phyloP scores from a whole-genome alignment of 345 rosid species.

The Cardamine chenopodiifolia region DNA sequence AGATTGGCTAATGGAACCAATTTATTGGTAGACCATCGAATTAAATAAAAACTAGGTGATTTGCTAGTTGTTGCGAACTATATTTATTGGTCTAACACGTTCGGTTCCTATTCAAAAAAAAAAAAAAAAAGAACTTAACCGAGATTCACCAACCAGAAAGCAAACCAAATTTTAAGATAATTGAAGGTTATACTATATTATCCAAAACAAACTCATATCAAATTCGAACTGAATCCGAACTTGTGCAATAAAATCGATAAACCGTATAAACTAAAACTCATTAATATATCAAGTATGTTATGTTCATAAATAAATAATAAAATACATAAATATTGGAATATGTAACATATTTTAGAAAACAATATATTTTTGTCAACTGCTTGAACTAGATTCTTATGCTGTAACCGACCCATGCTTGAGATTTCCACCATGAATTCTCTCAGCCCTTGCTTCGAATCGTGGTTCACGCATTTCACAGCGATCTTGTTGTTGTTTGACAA shows the following conservation, averaged over 20 bases:
- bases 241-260: neutral
- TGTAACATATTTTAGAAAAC: neutral
- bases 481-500: conserved; percentile 56
- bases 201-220: no score
- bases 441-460: conserved; percentile 84
- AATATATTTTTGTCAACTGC: no score
- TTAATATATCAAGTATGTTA: no score
- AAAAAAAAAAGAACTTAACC: neutral
- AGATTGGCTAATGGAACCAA: neutral
- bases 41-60: neutral
- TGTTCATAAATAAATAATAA: neutral
- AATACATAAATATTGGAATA: neutral
- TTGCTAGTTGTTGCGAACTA: conserved; percentile 16
- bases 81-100: conserved; percentile 20
- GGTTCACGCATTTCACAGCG: conserved; percentile 86
- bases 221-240: neutral
- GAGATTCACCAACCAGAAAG: neutral
- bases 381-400: conserved; percentile 80
- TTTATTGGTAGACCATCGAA: neutral
- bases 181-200: neutral
- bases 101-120: neutral
- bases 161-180: no score
- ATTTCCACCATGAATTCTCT: conserved; percentile 96
- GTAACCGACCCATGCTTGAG: conserved; percentile 84
- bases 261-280: neutral